Evolutionary conservation across 306 rosid species (phyloP).

Genomic region (Leucaena leucocephala): DNA sequence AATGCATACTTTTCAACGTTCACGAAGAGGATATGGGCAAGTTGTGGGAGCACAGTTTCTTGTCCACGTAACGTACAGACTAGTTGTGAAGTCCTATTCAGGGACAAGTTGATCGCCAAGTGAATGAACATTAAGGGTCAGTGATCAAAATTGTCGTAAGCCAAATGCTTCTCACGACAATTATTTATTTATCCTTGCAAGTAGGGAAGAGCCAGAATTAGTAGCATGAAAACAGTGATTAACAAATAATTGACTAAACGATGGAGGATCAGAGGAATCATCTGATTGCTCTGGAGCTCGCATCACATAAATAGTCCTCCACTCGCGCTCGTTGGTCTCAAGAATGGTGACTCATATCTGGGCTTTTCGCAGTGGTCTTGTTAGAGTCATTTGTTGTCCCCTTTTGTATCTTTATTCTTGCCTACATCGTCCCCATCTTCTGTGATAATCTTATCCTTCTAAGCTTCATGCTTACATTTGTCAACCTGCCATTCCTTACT

Average conservation of each 20-base stretch:
- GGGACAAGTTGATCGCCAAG: not conserved
- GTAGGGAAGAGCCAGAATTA: not conserved
- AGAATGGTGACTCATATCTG: conserved; percentile 25
- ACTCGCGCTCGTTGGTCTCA: conserved; percentile 29
- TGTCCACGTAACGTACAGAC: conserved; percentile 1
- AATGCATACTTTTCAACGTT: conserved; percentile 1
- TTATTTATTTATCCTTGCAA: not conserved
- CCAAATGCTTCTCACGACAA: not conserved
- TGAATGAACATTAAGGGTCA: not conserved
- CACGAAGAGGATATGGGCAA: not conserved
- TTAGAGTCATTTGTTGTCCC: too few species aligned
- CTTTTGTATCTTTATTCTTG: too few species aligned
- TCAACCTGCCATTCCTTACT: too few species aligned
- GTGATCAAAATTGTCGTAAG: not conserved
- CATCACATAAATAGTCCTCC: conserved; percentile 45
- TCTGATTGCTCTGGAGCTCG: conserved; percentile 20
- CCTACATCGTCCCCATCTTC: too few species aligned
- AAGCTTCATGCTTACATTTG: too few species aligned
- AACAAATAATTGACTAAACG: not conserved
- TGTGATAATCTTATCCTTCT: too few species aligned
- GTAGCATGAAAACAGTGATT: not conserved
- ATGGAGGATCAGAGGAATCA: too few species aligned
- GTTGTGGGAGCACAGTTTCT: not conserved
- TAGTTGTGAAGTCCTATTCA: not conserved
- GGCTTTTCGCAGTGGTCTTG: conserved; percentile 6